Conservation (phyloP, 345 rosid species). For the Lagerstroemia speciosa region DNA sequence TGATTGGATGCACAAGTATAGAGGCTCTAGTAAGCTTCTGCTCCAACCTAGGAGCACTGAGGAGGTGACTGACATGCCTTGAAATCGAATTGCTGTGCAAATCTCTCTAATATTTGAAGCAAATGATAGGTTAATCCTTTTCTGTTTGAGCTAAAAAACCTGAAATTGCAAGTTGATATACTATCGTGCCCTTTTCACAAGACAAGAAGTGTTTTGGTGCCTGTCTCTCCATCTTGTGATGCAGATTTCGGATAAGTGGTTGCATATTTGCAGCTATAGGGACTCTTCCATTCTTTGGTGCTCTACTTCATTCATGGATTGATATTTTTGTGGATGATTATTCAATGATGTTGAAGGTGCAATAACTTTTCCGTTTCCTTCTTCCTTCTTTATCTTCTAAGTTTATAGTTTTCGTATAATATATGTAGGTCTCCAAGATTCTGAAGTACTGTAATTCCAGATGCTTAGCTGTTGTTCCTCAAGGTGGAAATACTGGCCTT, state of each 20-base stretch:
- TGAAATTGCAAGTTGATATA: neutral
- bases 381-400: neutral
- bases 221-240: neutral
- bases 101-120: neutral
- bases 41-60: conserved; percentile 65
- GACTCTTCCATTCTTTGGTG: neutral
- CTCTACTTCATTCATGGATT: neutral
- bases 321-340: neutral
- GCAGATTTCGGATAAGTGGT: neutral
- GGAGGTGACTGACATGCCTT: conserved; percentile 38
- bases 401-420: neutral
- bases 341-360: neutral
- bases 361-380: neutral
- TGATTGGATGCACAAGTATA: conserved; percentile 93
- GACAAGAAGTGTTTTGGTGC: neutral
- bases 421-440: conserved; percentile 63
- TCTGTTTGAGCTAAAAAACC: neutral
- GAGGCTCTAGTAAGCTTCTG: conserved; percentile 73
- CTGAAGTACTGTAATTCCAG: conserved; percentile 75
- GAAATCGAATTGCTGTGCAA: neutral
- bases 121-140: neutral
- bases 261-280: neutral
- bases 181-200: neutral
- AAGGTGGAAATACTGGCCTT: conserved; percentile 96
- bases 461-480: conserved; percentile 88